Percentiles rank a stretch among this genome's conserved stretches.
These are phyloP conservation scores for Phytophthora palmivora DNA, from an alignment of 352 stramenopile species.

Conservation along the genomic window DNA sequence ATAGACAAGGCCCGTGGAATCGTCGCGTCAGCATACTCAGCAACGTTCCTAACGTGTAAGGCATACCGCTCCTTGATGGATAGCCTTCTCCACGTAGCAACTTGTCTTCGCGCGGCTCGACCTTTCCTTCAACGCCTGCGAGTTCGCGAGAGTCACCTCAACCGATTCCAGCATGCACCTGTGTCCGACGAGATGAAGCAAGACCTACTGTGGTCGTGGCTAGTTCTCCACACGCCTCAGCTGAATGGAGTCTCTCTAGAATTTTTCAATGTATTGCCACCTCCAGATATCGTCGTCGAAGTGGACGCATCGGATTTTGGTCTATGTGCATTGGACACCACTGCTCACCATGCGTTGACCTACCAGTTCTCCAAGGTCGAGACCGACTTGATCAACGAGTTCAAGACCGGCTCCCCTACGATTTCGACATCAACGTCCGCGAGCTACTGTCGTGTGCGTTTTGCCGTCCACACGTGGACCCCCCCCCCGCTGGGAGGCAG, in stretches of 20 bases:
- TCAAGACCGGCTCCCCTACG: constrained; percentile 2
- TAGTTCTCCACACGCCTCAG: background rate
- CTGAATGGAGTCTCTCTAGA: constrained; percentile 28
- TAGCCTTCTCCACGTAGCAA: too few species aligned
- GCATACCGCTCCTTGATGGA: too few species aligned
- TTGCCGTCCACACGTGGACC: too few species aligned
- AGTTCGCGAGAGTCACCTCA: background rate
- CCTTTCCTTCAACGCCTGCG: constrained; percentile 16
- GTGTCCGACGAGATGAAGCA: constrained; percentile 12
- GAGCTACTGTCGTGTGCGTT: too few species aligned
- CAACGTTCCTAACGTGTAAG: too few species aligned
- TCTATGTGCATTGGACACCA: too few species aligned
- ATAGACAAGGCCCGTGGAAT: too few species aligned
- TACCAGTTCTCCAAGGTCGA: constrained; percentile 3
- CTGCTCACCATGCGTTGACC: too few species aligned
- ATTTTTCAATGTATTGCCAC: constrained; percentile 19
- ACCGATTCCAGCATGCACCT: background rate
- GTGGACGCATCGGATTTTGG: constrained; percentile 25
- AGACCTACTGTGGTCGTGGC: constrained; percentile 27
- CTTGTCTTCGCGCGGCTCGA: background rate
- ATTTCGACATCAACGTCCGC: constrained; percentile 33
- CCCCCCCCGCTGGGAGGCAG: too few species aligned
- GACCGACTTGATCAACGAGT: background rate
- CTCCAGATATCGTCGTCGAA: constrained; percentile 9
- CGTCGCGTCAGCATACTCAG: too few species aligned